Percentiles rank a stretch among this genome's conserved stretches.
Evolutionary conservation across 2,329 filamentous ascomycete species (phyloP).

Genomic region (Anthostomella pinea): DNA sequence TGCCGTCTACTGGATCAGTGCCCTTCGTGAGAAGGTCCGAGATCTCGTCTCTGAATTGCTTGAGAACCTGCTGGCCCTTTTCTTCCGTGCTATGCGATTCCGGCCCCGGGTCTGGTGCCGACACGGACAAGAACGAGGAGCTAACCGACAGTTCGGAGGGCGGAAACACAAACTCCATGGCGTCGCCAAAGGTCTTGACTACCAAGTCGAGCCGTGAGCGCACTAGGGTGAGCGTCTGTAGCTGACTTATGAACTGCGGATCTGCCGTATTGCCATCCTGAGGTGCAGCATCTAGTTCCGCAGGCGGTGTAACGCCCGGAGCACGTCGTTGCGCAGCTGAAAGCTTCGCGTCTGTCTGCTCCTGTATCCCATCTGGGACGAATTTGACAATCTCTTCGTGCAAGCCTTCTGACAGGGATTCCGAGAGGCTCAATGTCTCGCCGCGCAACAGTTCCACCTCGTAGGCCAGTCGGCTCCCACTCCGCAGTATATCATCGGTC

Average conservation of each 20-base stretch:
- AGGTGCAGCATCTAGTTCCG: slow-evolving; percentile 19
- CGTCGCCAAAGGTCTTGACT: slow-evolving; percentile 87
- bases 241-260: slow-evolving; percentile 69
- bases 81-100: slow-evolving; percentile 70
- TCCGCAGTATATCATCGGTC: slow-evolving; percentile 91
- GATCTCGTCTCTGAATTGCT: slow-evolving; percentile 69
- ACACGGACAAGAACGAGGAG: slow-evolving; percentile 86
- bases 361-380: slow-evolving; percentile 51
- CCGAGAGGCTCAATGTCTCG: slow-evolving; percentile 76
- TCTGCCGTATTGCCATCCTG: slow-evolving; percentile 20
- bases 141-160: slow-evolving; percentile 82
- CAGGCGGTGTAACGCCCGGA: slow-evolving; percentile 18
- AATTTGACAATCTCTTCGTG: slow-evolving; percentile 72
- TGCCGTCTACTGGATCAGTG: slow-evolving; percentile 60
- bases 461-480: slow-evolving; percentile 84
- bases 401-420: slow-evolving; percentile 71
- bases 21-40: slow-evolving; percentile 57
- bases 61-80: slow-evolving; percentile 79
- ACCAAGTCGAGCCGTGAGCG: slow-evolving; percentile 83
- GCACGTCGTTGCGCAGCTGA: slow-evolving; percentile 20
- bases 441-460: slow-evolving; percentile 92
- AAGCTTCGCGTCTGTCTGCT: slow-evolving; percentile 27
- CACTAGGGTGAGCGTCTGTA: slow-evolving; percentile 80
- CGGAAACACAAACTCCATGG: slow-evolving; percentile 92
- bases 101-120: slow-evolving; percentile 71